Evolutionary conservation across 1,284 basidiomycete species (phyloP), one percentile per base, ranked within the genome.

Genomic region (Ceratobasidium sp.): DNA sequence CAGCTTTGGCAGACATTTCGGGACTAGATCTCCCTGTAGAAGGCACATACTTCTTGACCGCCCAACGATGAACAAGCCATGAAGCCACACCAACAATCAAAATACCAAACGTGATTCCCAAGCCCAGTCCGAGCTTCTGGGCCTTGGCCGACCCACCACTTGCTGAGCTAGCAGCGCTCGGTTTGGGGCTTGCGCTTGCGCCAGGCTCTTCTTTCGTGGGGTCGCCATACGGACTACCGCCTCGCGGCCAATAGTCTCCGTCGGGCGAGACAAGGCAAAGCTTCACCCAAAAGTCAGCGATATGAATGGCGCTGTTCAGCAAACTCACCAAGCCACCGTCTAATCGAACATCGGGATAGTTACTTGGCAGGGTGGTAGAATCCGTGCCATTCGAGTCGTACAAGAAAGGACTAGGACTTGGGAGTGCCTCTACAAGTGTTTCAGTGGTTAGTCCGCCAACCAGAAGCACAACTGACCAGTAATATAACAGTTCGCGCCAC

Each of bases 171-270:
- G n/a, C 22, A 9, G 34, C 49, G 11, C 56, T 37, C 13, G 29
- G 19, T 24, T 29, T 31, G 14, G 37, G 48, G 29, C 54, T 58
- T n/a, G 59, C 49, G 19, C 62, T 24, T 53, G 34, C 74, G 3
- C 46, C 68, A 22, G 76, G 53, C 41, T 71, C 51, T 24, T 69
- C 51, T 39, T 69, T 69, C 4, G 24, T 74, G 9, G 79, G 77
- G 51, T 74, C 69, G 49, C 81, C 74, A 37, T 79, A 79, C 22
- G 88, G 87, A 74, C 86, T 88, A 0, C 84, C 84, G 9, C 89
- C 89, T 76, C 87, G 90, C 0, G 91, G 91, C 91, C 91, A 92
- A 79, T 84, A 91, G 79, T 88, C 86, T n/a, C 90, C 90, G 29
- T 84, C 82, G 1, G 90, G 90, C 16, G 91, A 90, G 14, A 86